Percentiles rank a stretch among this genome's conserved stretches.
Evolutionary conservation across 2,329 filamentous ascomycete genomes (phyloP).

Genomic region (Monilinia fructigena): DNA sequence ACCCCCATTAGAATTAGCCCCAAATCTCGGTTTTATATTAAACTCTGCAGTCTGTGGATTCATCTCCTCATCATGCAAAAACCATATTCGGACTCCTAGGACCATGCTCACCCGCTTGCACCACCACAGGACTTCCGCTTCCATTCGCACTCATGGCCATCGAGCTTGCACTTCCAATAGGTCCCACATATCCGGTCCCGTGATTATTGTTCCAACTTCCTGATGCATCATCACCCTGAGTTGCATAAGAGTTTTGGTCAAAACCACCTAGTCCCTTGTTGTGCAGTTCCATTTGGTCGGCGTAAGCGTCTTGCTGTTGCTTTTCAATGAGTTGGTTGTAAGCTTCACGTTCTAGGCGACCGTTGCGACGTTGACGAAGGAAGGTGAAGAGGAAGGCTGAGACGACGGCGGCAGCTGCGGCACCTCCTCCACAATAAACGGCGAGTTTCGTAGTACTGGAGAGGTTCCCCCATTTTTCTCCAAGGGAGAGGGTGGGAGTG

Average conservation of each 20-base stretch:
- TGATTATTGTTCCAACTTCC: constrained; percentile 19
- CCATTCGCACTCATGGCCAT: neutral
- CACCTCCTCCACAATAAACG: constrained; percentile 52
- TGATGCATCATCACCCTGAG: constrained; percentile 33
- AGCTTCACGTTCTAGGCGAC: constrained; percentile 50
- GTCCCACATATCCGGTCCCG: constrained; percentile 12
- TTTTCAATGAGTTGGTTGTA: constrained; percentile 38
- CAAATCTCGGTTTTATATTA: constrained; percentile 8
- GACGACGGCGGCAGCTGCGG: constrained; percentile 46
- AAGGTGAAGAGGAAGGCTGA: constrained; percentile 52
- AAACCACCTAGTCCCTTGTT: constrained; percentile 38
- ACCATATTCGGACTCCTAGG: constrained; percentile 10
- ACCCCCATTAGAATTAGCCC: constrained; percentile 2
- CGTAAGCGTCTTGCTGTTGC: constrained; percentile 36
- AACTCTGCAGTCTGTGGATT: constrained; percentile 11
- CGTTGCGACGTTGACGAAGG: constrained; percentile 54
- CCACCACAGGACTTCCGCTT: constrained; percentile 3
- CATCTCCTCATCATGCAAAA: neutral
- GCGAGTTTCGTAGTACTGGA: constrained; percentile 51
- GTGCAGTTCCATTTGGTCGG: constrained; percentile 37
- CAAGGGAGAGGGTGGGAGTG: constrained; percentile 44
- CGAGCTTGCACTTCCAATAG: constrained; percentile 12
- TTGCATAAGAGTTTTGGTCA: constrained; percentile 30
- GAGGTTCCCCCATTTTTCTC: constrained; percentile 56
- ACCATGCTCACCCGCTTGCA: neutral